These are phyloP conservation scores for Casaregolazyma suthepensis DNA, from an alignment of 1,139 yeast species.

Conservation along the genomic window DNA sequence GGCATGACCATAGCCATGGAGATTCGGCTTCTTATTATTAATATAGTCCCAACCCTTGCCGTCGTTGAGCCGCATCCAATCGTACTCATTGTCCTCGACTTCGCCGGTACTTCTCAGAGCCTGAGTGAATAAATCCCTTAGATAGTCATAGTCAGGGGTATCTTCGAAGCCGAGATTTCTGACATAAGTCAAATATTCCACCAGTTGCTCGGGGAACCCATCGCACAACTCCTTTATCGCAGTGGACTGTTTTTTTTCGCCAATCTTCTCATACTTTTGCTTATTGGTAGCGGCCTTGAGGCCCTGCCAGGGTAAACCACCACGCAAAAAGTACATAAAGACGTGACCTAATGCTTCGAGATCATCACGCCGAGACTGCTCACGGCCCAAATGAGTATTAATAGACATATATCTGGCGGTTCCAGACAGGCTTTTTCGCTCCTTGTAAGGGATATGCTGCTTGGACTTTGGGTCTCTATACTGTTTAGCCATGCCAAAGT, in stretches of 20 bases:
- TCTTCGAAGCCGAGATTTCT: slow-evolving; percentile 84
- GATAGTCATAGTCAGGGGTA: slow-evolving; percentile 88
- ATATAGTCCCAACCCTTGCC: slow-evolving; percentile 89
- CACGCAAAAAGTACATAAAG: slow-evolving; percentile 85
- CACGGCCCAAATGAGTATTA: slow-evolving; percentile 94
- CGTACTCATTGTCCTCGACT: slow-evolving; percentile 78
- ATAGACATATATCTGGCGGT: slow-evolving; percentile 98
- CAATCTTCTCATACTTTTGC: slow-evolving; percentile 93
- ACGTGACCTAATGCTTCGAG: slow-evolving; percentile 95
- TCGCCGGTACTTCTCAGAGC: slow-evolving; percentile 68
- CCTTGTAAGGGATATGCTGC: slow-evolving; percentile 94
- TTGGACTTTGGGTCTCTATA: slow-evolving; percentile 92
- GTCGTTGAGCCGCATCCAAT: slow-evolving; percentile 89
- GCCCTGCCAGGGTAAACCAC: slow-evolving; percentile 98
- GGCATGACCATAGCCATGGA: slow-evolving; percentile 84
- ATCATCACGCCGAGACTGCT: slow-evolving; percentile 93
- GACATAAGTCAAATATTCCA: slow-evolving; percentile 77
- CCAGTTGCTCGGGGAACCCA: slow-evolving; percentile 82
- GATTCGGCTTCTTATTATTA: slow-evolving; percentile 78
- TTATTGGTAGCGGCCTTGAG: slow-evolving; percentile 96
- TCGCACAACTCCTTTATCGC: slow-evolving; percentile 71
- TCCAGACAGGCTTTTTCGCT: slow-evolving; percentile 88
- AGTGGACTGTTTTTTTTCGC: slow-evolving; percentile 86
- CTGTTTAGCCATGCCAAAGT: slow-evolving; percentile 97
- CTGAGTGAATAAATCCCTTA: slow-evolving; percentile 67